phyloP scores from a whole-genome alignment of 2,329 filamentous ascomycete genomes.

The Chrysoporthe deuterocubensis region DNA sequence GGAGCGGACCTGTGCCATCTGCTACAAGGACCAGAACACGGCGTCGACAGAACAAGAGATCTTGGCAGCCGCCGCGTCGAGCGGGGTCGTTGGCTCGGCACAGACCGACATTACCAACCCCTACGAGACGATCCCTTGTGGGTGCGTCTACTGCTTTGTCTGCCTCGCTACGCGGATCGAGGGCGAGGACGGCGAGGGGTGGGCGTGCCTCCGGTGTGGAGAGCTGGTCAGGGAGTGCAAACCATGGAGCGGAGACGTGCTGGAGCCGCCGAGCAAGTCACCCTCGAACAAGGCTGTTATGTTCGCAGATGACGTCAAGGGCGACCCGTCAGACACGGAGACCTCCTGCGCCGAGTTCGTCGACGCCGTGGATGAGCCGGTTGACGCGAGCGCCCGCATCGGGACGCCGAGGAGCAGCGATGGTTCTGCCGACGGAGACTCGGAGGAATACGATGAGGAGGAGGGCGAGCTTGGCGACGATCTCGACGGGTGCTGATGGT shows the following conservation, averaged over 20 bases:
- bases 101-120: constrained; percentile 96
- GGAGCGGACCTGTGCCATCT: constrained; percentile 94
- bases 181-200: constrained; percentile 91
- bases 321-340: constrained; percentile 37
- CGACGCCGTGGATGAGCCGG: constrained; percentile 16
- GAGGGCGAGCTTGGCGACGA: constrained; percentile 37
- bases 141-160: constrained; percentile 94
- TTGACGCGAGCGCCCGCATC: constrained; percentile 27
- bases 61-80: constrained; percentile 66
- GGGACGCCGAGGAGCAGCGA: constrained; percentile 30
- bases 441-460: constrained; percentile 39
- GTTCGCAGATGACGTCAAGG: constrained; percentile 60
- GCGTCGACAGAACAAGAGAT: constrained; percentile 76
- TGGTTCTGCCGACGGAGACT: constrained; percentile 31
- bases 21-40: constrained; percentile 91
- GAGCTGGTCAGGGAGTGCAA: constrained; percentile 82
- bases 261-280: constrained; percentile 58
- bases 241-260: constrained; percentile 89
- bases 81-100: constrained; percentile 83
- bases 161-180: constrained; percentile 91
- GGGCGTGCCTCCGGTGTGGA: constrained; percentile 88
- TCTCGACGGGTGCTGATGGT: constrained; percentile 25
- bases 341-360: constrained; percentile 26
- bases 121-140: constrained; percentile 87
- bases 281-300: constrained; percentile 60